Evolutionary conservation across 2,329 filamentous ascomycete genomes (phyloP).

Genomic region (Trichoderma hamatum): DNA sequence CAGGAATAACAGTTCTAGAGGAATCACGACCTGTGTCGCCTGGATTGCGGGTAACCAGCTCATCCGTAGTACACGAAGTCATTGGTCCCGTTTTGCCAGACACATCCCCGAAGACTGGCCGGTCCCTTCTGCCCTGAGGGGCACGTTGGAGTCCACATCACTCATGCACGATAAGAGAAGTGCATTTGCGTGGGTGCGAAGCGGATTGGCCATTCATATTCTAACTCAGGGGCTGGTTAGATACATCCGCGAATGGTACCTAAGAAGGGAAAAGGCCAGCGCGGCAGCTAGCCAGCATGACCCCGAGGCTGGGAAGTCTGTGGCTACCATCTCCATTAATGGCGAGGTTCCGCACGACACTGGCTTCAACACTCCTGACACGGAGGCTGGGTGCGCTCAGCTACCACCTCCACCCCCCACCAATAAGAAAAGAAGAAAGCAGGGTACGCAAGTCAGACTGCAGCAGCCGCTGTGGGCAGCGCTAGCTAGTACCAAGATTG

Average conservation of each 20-base stretch:
- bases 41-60: conserved; percentile 65
- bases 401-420: conserved; percentile 50
- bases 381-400: conserved; percentile 45
- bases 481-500: conserved; percentile 93
- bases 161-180: conserved; percentile 59
- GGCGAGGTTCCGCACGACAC: conserved; percentile 30
- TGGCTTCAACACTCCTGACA: conserved; percentile 57
- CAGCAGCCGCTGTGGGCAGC: conserved; percentile 94
- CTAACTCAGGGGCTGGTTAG: conserved; percentile 72
- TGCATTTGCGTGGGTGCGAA: conserved; percentile 68
- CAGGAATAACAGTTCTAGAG: conserved; percentile 69
- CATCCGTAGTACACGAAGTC: conserved; percentile 52
- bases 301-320: conserved; percentile 63
- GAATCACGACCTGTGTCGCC: conserved; percentile 70
- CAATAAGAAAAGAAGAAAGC: conserved; percentile 84
- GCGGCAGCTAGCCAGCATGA: conserved; percentile 55
- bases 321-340: conserved; percentile 40
- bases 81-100: conserved; percentile 51
- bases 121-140: conserved; percentile 49
- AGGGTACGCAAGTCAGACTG: conserved; percentile 86
- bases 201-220: conserved; percentile 73
- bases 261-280: conserved; percentile 61
- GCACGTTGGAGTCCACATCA: conserved; percentile 48
- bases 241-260: conserved; percentile 70
- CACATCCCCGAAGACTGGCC: conserved; percentile 53